phyloP scores from a whole-genome alignment of 2,329 filamentous ascomycete species.

The Sporothrix brasiliensis region DNA sequence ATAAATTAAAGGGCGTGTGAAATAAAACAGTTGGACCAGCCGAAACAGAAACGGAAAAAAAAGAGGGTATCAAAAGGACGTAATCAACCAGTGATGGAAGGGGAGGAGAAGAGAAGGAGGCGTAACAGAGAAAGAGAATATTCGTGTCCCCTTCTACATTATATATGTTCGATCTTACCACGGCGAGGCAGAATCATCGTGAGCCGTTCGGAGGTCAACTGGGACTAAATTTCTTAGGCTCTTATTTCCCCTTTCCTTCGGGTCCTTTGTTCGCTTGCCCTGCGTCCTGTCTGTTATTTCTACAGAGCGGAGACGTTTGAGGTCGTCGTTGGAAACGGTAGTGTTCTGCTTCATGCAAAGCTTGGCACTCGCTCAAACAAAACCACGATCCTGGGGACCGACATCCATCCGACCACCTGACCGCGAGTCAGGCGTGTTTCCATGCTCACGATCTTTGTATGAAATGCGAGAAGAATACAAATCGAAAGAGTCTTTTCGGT shows the following conservation, averaged over 20 bases:
- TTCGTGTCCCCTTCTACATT: not conserved
- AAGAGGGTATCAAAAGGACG: conserved; percentile 10
- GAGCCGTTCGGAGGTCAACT: conserved; percentile 2
- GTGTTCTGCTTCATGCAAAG: conserved; percentile 29
- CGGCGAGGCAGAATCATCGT: not conserved
- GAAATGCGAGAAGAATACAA: not conserved
- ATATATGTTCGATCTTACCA: not conserved
- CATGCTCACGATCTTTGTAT: not conserved
- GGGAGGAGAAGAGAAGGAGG: not conserved
- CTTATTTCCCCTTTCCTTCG: not conserved
- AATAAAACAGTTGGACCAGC: conserved; percentile 27
- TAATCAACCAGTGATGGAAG: conserved; percentile 25
- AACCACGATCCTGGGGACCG: not conserved
- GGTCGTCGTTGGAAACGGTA: conserved; percentile 26
- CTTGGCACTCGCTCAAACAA: conserved; percentile 26
- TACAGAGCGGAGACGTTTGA: conserved; percentile 29
- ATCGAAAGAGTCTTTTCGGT: not conserved
- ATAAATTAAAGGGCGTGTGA: not conserved
- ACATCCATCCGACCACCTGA: too few species aligned
- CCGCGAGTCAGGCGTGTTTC: not conserved
- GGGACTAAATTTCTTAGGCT: not conserved
- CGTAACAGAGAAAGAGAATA: too few species aligned
- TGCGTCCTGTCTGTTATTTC: not conserved
- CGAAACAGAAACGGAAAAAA: conserved; percentile 20
- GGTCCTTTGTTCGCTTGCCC: not conserved